These are phyloP conservation scores for Yamadazyma kitorensis DNA, from an alignment of 805 yeast genomes.

Conservation along the genomic window DNA sequence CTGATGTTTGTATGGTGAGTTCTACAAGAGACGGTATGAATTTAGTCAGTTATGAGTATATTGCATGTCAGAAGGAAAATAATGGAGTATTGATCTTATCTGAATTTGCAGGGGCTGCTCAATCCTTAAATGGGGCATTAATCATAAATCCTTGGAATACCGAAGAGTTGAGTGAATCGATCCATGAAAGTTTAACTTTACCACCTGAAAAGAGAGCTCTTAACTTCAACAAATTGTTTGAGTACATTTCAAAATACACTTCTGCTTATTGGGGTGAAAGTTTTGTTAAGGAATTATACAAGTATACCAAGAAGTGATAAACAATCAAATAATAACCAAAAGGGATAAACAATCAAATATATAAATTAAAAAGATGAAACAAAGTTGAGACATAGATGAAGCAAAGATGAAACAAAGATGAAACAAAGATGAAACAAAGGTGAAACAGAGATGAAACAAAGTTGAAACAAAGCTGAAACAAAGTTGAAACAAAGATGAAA, in stretches of 20 bases:
- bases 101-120: conserved; percentile 99
- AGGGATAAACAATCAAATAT: no score
- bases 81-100: conserved; percentile 86
- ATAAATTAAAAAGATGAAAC: no score
- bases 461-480: no score
- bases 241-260: conserved; percentile 88
- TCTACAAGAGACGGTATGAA: conserved; percentile 99
- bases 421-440: no score
- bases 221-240: conserved; percentile 81
- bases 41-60: conserved; percentile 91
- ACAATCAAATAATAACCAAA: background rate
- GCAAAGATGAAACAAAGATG: no score
- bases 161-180: conserved; percentile 85
- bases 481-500: no score
- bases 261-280: conserved; percentile 97
- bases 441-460: no score
- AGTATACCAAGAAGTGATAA: conserved; percentile 15
- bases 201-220: conserved; percentile 75
- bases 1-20: conserved; percentile 90
- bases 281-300: conserved; percentile 81
- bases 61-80: conserved; percentile 86
- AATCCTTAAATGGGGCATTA: conserved; percentile 88
- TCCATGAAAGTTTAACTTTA: conserved; percentile 81
- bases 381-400: no score
- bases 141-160: conserved; percentile 98